Conservation (phyloP, 192 early-diverging fungal genomes). For the Rhizophagus clarus region DNA sequence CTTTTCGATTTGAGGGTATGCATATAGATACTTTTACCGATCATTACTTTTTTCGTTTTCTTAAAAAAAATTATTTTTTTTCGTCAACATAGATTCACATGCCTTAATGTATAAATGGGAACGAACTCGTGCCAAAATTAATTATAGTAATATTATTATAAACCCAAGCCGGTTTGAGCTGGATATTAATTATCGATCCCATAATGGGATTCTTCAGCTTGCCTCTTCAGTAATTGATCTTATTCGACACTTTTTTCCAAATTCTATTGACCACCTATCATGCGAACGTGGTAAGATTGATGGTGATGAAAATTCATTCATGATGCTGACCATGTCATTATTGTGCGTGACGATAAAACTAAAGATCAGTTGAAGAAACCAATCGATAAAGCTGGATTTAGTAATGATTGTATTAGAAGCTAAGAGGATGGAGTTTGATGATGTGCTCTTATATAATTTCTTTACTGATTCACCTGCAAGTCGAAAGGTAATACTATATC, state of each 20-base stretch:
- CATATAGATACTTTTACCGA: background rate
- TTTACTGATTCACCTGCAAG: constrained; percentile 23
- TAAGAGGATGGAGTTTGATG: no score
- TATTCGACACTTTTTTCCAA: constrained; percentile 7
- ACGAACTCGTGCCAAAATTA: background rate
- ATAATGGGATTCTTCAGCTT: constrained; percentile 18
- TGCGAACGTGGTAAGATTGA: background rate
- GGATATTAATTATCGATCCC: constrained; percentile 24
- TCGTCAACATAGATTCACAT: background rate
- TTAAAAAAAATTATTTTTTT: background rate
- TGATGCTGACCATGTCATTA: no score
- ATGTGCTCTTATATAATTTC: constrained; percentile 27
- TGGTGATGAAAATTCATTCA: background rate
- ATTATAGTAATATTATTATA: background rate
- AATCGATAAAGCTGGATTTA: no score
- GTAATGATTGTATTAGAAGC: no score
- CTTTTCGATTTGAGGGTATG: constrained; percentile 21
- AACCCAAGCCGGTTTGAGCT: constrained; percentile 27
- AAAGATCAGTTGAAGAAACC: no score
- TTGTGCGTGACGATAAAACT: no score
- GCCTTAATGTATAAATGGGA: constrained; percentile 24
- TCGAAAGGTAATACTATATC: background rate
- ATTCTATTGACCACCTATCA: constrained; percentile 6
- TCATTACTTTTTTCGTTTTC: background rate
- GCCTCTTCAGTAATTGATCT: constrained; percentile 19